Evolutionary conservation across 305 asterid species (phyloP), one percentile per base, ranked within the genome.

Genomic region (Solanum chacoense): DNA sequence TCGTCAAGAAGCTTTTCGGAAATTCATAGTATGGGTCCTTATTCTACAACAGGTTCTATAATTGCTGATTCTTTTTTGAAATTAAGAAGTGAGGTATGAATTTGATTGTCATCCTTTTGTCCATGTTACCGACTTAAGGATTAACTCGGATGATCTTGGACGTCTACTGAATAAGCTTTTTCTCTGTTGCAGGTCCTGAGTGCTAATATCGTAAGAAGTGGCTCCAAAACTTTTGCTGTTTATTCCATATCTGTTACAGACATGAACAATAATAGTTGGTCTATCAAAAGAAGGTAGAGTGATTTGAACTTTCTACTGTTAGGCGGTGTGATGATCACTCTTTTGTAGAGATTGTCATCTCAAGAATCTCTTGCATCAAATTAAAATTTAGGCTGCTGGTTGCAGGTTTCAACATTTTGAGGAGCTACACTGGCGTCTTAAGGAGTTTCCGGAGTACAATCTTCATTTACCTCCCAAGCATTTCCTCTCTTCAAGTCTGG

Each of bases 391-490:
- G 91, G 87, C 91, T 91, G 89, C 87, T 90, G 85, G 91, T 85
- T 90, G 87, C 94, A 97, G 99, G 89, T 97, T 93, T 91, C 96
- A 93, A 89, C 99, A 97, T 90, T 97, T 97, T 94, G 98, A 92
- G 95, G 99, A 97, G 94, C 93, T 97, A 90, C 99, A 95, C 91
- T 93, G 97, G 94, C 98, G 94, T 89, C 99, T 97, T 85, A 97
- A 97, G 92, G 99, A 93, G 92, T 95, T 94, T 90, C 93, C 94
- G 1, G 99, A 95, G 89, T 97, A 97, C 92, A 92, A 93, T 94
- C 99, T 97, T 89, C 99, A 95, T 93, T 92, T 96, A 95, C 99
- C 99, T 45, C 99, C 99, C 59, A 97, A 97, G 95, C 97, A 97
- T 92, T 97, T 97, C 92, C 94, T 96, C 75, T 96, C 99, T 77